Evolutionary conservation across 2,329 filamentous ascomycete species (phyloP), one percentile per base, ranked within the genome.

Genomic region (Claviceps sp.): DNA sequence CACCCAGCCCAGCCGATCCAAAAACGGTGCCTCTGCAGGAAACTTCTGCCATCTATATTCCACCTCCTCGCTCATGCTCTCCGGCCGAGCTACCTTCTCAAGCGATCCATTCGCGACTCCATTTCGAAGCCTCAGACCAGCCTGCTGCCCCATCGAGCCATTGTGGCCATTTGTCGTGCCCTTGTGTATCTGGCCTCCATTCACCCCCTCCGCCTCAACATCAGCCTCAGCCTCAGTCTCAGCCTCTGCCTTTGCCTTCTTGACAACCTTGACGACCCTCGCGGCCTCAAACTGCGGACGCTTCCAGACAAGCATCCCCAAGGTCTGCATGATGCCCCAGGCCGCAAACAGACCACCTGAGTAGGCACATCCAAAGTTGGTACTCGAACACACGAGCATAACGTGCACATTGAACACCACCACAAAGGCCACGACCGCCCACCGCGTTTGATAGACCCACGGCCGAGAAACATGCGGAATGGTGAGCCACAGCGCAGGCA

Each of bases 11-110:
- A 83, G 61, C 11, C 81, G 72, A 42, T 74, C 63, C 24, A 60
- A 49, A 46, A 81, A 73, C 0, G 74, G 62, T 1, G 64, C 74
- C 3, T 74, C 62, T 4, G 70, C 68, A 0, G 80, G 81, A 56
- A 76, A 84, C 1, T 71, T 64, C 60, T 84, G 74, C 81, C 81
- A 84, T 58, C 76, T 73, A 52, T 81, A 82, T 53, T 77, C 71
- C 46, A 67, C 67, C 5, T 66, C 63, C 18, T 67, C 34, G 2
- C 9, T 34, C 20, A 6, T 18, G 14, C 34, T 40, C 42, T 37
- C 16, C 13, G 36, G 13, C 7, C 5, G 14, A 13, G 5, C 14
- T 9, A 41, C 2, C n/a, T 20, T 36, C 20, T 42, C 22, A 3
- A 24, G 45, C 14, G 41, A 6, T 13, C 22, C 43, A 42, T 22